Conservation (phyloP, 169 alveolate genomes). For the Amoebophrya sp. region DNA sequence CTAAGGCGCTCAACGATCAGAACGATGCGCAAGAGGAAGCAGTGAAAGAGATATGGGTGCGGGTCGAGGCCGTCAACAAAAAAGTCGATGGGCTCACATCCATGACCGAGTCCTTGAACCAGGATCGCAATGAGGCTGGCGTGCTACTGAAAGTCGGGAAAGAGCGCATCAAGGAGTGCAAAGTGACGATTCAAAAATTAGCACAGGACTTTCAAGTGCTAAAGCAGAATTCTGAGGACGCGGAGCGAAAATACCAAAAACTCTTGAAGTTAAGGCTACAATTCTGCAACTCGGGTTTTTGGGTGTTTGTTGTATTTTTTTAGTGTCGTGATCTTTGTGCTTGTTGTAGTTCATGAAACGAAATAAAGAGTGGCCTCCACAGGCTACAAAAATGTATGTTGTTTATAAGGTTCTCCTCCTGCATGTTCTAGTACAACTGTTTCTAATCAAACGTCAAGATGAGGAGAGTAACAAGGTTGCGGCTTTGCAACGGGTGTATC, state of each 20-base stretch:
- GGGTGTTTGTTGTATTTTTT: no score
- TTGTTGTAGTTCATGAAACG: no score
- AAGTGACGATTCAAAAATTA: not conserved
- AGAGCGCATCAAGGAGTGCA: slow-evolving; percentile 15
- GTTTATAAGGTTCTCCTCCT: no score
- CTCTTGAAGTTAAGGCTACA: no score
- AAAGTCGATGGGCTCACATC: not conserved
- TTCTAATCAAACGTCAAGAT: no score
- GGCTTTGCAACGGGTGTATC: not conserved
- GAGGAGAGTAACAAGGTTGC: not conserved
- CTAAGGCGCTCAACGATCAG: slow-evolving; percentile 14
- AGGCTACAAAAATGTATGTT: no score
- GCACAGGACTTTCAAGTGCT: not conserved
- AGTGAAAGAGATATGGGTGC: not conserved
- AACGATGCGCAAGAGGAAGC: not conserved
- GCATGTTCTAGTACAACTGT: no score
- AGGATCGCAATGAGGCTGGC: slow-evolving; percentile 10
- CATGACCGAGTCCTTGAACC: not conserved
- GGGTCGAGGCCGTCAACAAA: not conserved
- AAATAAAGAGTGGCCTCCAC: no score
- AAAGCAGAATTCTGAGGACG: not conserved
- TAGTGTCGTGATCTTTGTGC: no score
- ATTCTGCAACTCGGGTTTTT: no score
- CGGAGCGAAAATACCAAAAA: not conserved
- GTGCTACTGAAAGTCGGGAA: not conserved